phyloP scores from a whole-genome alignment of 805 yeast genomes.

The Zygosaccharomyces pseudorouxii region DNA sequence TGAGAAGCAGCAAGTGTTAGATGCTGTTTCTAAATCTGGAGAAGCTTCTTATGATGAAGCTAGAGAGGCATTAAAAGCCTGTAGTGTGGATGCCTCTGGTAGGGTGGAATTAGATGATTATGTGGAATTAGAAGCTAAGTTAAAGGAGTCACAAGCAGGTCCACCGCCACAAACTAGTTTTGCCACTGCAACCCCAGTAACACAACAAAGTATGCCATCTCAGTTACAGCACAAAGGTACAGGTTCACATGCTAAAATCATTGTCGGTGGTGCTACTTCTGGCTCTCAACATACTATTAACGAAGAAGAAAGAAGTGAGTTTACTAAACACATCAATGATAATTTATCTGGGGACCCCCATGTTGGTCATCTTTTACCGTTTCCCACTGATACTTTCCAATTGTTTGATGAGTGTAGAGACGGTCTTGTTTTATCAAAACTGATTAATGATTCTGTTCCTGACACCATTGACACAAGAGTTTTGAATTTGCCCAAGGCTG shows the following conservation, averaged over 20 bases:
- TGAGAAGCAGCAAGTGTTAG: slow-evolving; percentile 86
- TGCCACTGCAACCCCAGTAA: slow-evolving; percentile 26
- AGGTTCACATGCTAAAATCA: slow-evolving; percentile 67
- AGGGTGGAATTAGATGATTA: slow-evolving; percentile 94
- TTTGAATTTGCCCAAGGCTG: slow-evolving; percentile 77
- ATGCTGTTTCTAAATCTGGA: slow-evolving; percentile 73
- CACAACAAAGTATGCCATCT: slow-evolving; percentile 32
- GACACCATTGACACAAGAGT: slow-evolving; percentile 98
- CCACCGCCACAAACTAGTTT: slow-evolving; percentile 34
- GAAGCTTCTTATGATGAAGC: slow-evolving; percentile 85
- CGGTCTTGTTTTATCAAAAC: slow-evolving; percentile 86
- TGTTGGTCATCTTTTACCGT: slow-evolving; percentile 79
- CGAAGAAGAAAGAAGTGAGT: slow-evolving; percentile 94
- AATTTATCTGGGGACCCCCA: slow-evolving; percentile 86
- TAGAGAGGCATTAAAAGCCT: slow-evolving; percentile 86
- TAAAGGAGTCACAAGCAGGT: slow-evolving; percentile 44
- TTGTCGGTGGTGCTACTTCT: slow-evolving; percentile 78
- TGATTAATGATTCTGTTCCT: slow-evolving; percentile 96
- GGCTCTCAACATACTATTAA: slow-evolving; percentile 95
- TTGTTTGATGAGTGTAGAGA: slow-evolving; percentile 95
- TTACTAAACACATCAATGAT: slow-evolving; percentile 91
- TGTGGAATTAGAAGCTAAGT: slow-evolving; percentile 76
- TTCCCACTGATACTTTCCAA: slow-evolving; percentile 91
- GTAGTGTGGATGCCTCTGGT: slow-evolving; percentile 93
- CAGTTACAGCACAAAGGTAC: slow-evolving; percentile 46